phyloP scores from a whole-genome alignment of 2,329 filamentous ascomycete species.

The Fusarium illudens region DNA sequence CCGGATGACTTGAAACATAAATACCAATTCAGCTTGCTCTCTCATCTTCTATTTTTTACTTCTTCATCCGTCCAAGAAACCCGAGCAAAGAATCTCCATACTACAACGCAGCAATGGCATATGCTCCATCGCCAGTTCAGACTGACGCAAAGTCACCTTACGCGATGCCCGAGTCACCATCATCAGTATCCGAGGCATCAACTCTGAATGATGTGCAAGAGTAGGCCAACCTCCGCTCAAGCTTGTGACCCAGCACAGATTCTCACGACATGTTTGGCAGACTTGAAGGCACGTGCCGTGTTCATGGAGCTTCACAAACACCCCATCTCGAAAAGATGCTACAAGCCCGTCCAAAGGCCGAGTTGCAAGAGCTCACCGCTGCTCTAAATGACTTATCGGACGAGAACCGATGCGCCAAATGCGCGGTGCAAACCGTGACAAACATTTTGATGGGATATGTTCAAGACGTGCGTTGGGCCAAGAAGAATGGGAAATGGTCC shows the following conservation, averaged over 20 bases:
- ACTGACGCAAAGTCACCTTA: not conserved
- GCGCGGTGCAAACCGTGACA: slow-evolving; percentile 10
- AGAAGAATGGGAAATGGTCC: slow-evolving; percentile 22
- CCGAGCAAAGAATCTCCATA: not conserved
- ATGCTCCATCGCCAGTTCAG: not conserved
- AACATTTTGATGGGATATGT: slow-evolving; percentile 3
- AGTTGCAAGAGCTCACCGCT: slow-evolving; percentile 8
- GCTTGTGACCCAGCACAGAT: not conserved
- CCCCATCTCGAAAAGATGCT: slow-evolving; percentile 23
- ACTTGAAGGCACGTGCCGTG: not conserved
- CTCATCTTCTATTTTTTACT: not conserved
- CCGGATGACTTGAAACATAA: not conserved
- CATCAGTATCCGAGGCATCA: not conserved
- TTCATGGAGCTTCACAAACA: slow-evolving; percentile 9
- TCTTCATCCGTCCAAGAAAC: not conserved
- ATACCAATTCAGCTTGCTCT: not conserved
- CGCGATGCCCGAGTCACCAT: not conserved
- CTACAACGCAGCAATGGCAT: not conserved
- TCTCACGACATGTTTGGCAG: not conserved
- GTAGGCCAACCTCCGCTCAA: not conserved
- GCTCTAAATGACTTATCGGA: slow-evolving; percentile 1
- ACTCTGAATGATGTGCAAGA: not conserved
- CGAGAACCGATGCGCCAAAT: slow-evolving; percentile 23
- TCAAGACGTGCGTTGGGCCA: slow-evolving; percentile 17
- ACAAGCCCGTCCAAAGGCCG: slow-evolving; percentile 5